Percentiles rank a stretch among this genome's conserved stretches.
phyloP scores from a whole-genome alignment of 139 green algal genomes.

The Coelastrella sp. region DNA sequence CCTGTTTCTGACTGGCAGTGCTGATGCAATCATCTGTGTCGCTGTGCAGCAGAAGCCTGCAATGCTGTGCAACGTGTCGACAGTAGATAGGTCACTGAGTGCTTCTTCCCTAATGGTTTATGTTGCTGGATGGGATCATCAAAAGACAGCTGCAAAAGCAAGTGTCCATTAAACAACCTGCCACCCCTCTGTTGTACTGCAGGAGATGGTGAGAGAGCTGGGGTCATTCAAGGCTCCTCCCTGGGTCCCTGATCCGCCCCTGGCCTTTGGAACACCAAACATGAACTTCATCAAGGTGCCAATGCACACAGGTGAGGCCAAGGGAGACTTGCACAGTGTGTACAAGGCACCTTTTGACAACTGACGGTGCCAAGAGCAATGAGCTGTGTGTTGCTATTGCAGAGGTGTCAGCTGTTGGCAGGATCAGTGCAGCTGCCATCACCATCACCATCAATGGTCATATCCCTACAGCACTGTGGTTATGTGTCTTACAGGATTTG shows the following conservation, averaged over 20 bases:
- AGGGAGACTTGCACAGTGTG: too few relatives aligned
- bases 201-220: neutral
- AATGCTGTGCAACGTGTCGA: too few relatives aligned
- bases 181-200: neutral
- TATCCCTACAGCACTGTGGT: neutral
- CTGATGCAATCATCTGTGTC: too few relatives aligned
- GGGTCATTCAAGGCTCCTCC: neutral
- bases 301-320: neutral
- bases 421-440: neutral
- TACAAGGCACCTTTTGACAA: neutral
- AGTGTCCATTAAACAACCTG: neutral
- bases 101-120: neutral
- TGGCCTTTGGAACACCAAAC: constrained; percentile 22
- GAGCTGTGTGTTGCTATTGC: too few relatives aligned
- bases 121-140: too few relatives aligned
- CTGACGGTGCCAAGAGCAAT: too few relatives aligned
- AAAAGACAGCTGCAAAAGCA: too few relatives aligned
- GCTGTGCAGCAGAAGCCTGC: too few relatives aligned
- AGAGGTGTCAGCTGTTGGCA: neutral
- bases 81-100: too few relatives aligned
- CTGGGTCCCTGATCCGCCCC: constrained; percentile 22
- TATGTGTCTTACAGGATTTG: neutral
- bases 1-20: too few relatives aligned
- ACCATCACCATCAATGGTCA: neutral
- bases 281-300: constrained; percentile 33